Evolutionary conservation across 768 basidiomycete genomes (phyloP), one percentile per base, ranked within the genome.

Genomic region (Mycena amicta): DNA sequence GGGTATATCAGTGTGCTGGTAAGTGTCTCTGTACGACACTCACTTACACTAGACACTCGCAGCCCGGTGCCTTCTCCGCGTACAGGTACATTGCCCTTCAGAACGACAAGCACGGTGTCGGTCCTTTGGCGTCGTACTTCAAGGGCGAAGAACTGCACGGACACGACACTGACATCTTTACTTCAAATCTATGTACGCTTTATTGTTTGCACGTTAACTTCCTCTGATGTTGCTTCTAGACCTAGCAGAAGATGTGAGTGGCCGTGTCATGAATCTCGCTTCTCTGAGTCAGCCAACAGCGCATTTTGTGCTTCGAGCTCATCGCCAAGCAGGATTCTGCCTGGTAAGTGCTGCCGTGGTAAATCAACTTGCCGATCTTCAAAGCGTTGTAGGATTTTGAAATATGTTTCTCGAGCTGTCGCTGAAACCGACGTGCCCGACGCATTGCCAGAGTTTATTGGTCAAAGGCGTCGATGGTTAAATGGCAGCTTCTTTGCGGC

Each of bases 1-100:
- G 95, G 95, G n/a, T 96, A 97, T 69, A 97, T 98, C 70, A 92
- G 92, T 43, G 95, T 99, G 30, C 70, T 98, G 77, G 90, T 91
- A 61, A 57, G 80, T 63, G n/a, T n/a, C n/a, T n/a, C n/a, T n/a
- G n/a, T n/a, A n/a, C n/a, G n/a, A n/a, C n/a, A n/a, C n/a, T n/a
- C n/a, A n/a, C n/a, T n/a, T n/a, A n/a, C n/a, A n/a, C 20, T n/a
- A 6, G 40, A 15, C 61, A 5, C n/a, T 25, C 28, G 29, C 53
- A 90, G 85, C 93, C 93, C n/a, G 92, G 92, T 25, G 94, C 95
- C 29, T 96, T 95, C 75, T 97, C 93, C 18, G 95, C 94, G 0
- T 96, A 94, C 71, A 79, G 87, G 80, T 91, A 93, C 70, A 93
- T 95, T 66, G 95, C 94, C 0, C 70, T 98, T 56, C 90, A 92